These are phyloP conservation scores for Trichophyton benhamiae DNA, from an alignment of 2,329 filamentous ascomycete species.

Conservation along the genomic window DNA sequence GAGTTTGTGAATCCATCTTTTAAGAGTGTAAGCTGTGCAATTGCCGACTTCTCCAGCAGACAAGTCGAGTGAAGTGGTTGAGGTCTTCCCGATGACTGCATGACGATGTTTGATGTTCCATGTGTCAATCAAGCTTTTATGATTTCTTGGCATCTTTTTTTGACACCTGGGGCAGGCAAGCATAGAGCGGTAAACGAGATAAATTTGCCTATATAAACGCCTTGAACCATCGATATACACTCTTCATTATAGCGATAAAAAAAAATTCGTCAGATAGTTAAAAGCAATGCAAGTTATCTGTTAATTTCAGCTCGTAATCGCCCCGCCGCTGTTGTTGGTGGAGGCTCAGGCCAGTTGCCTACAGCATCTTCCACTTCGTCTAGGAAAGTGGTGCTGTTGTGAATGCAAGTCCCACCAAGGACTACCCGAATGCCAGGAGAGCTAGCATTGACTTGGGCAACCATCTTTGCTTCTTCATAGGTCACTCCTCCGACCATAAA, in stretches of 20 bases:
- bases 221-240: background rate
- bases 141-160: background rate
- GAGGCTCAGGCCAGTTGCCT: slow-evolving; percentile 65
- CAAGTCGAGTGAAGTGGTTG: background rate
- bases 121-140: background rate
- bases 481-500: slow-evolving; percentile 91
- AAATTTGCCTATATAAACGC: background rate
- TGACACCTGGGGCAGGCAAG: background rate
- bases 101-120: background rate
- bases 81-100: too few species aligned
- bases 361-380: slow-evolving; percentile 88
- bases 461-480: slow-evolving; percentile 93
- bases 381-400: slow-evolving; percentile 78
- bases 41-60: background rate
- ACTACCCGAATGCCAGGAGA: slow-evolving; percentile 82
- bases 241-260: background rate
- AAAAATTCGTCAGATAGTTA: background rate
- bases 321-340: slow-evolving; percentile 47
- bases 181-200: background rate
- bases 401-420: slow-evolving; percentile 72
- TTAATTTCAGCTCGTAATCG: slow-evolving; percentile 51
- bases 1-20: background rate
- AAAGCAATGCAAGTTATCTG: slow-evolving; percentile 18
- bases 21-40: background rate
- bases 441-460: slow-evolving; percentile 86